These are phyloP conservation scores for Aspergillus tamarii DNA, from an alignment of 2,329 filamentous ascomycete genomes.

Conservation along the genomic window DNA sequence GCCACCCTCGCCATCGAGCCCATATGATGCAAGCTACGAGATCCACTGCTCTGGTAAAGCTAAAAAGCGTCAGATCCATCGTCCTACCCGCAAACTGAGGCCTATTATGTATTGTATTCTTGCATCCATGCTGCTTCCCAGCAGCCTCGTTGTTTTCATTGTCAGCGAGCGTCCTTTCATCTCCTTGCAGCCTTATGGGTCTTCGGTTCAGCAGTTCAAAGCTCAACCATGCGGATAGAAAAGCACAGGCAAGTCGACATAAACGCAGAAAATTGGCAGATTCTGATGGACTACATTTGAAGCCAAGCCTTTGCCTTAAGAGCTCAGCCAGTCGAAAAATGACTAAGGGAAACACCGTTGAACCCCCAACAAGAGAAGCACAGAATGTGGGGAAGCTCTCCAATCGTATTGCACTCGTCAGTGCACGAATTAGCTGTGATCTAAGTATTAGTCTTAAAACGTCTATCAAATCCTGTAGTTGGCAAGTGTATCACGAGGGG, in stretches of 20 bases:
- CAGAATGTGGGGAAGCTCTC: slow-evolving; percentile 58
- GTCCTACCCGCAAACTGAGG: slow-evolving; percentile 67
- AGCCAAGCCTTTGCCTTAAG: slow-evolving; percentile 24
- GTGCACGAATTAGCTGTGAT: slow-evolving; percentile 41
- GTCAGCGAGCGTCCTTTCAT: slow-evolving; percentile 12
- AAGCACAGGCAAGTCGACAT: slow-evolving; percentile 49
- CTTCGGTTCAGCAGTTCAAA: slow-evolving; percentile 53
- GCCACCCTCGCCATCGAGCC: slow-evolving; percentile 50
- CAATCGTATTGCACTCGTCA: slow-evolving; percentile 45
- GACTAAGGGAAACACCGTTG: slow-evolving; percentile 48
- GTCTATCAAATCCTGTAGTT: background rate
- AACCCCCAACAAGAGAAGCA: slow-evolving; percentile 55
- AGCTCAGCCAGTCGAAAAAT: slow-evolving; percentile 31
- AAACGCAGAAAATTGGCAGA: slow-evolving; percentile 26
- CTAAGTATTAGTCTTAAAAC: background rate
- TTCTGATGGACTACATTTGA: slow-evolving; percentile 19
- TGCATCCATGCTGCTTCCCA: slow-evolving; percentile 8
- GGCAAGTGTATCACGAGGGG: background rate
- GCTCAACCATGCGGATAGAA: slow-evolving; percentile 54
- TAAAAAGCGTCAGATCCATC: slow-evolving; percentile 81
- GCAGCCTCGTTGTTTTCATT: slow-evolving; percentile 11
- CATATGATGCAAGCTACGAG: slow-evolving; percentile 69
- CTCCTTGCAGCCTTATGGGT: slow-evolving; percentile 25
- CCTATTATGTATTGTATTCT: slow-evolving; percentile 20
- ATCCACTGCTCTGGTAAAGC: slow-evolving; percentile 71